These are phyloP conservation scores for Hirschioporus abietinus DNA, from an alignment of 768 basidiomycete species.

Conservation along the genomic window DNA sequence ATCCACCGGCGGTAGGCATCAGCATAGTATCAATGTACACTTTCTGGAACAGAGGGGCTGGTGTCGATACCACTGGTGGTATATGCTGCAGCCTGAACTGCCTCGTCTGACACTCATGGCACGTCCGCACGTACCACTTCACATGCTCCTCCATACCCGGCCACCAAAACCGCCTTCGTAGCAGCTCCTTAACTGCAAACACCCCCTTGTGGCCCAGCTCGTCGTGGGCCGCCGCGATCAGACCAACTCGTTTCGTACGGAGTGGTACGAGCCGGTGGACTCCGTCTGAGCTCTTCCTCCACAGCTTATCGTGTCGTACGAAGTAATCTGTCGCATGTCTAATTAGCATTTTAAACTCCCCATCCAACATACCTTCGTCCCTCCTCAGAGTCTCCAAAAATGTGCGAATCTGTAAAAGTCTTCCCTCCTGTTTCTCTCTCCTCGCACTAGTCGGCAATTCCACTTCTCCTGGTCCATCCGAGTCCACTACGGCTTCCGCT, in stretches of 20 bases:
- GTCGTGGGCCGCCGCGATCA: slow-evolving; percentile 16
- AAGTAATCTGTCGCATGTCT: slow-evolving; percentile 7
- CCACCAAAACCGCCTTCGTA: slow-evolving; percentile 23
- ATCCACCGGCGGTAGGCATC: slow-evolving; percentile 30
- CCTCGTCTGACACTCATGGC: slow-evolving; percentile 33
- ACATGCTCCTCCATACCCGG: slow-evolving; percentile 17
- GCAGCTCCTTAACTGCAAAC: slow-evolving; percentile 4
- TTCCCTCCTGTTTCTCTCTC: too few relatives aligned
- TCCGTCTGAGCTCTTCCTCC: slow-evolving; percentile 11
- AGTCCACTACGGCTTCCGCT: too few relatives aligned
- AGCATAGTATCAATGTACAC: slow-evolving; percentile 37
- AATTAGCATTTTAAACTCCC: neutral
- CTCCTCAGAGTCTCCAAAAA: too few relatives aligned
- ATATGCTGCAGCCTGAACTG: slow-evolving; percentile 17
- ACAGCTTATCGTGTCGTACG: slow-evolving; percentile 12
- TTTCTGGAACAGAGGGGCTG: slow-evolving; percentile 25
- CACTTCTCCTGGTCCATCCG: too few relatives aligned
- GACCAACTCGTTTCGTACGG: neutral
- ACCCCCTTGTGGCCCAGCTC: slow-evolving; percentile 17
- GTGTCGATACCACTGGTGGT: slow-evolving; percentile 16
- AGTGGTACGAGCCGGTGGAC: slow-evolving; percentile 16
- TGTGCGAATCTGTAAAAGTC: too few relatives aligned
- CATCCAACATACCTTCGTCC: too few relatives aligned
- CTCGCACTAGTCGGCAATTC: too few relatives aligned
- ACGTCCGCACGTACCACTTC: slow-evolving; percentile 21